phyloP scores from a whole-genome alignment of 2,329 filamentous ascomycete species.

The Ophiocordyceps polyrhachis-furcata region DNA sequence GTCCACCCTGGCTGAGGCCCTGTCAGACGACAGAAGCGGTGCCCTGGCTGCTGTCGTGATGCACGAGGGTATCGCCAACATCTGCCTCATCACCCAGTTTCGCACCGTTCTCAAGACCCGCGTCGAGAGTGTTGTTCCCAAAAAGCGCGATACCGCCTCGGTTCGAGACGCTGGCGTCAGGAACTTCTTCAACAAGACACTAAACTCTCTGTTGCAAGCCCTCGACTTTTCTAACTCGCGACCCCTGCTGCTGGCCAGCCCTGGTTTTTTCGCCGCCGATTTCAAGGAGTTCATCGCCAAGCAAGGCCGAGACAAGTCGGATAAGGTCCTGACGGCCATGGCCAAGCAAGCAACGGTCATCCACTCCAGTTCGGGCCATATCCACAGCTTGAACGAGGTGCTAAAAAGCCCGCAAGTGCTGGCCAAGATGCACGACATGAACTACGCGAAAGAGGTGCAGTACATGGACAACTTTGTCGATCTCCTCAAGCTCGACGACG shows the following conservation, averaged over 20 bases:
- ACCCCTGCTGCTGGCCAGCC: constrained; percentile 70
- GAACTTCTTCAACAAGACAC: constrained; percentile 56
- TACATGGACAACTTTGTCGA: constrained; percentile 73
- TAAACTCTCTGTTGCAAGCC: constrained; percentile 57
- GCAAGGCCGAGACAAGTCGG: constrained; percentile 34
- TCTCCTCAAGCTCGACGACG: constrained; percentile 65
- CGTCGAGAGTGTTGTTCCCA: constrained; percentile 46
- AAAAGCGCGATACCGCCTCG: constrained; percentile 44
- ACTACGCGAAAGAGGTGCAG: constrained; percentile 67
- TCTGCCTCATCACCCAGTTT: constrained; percentile 65
- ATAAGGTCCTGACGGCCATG: constrained; percentile 50
- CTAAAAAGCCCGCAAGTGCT: constrained; percentile 65
- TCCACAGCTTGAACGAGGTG: constrained; percentile 77
- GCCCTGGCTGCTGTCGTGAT: constrained; percentile 83
- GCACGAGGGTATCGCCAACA: constrained; percentile 72
- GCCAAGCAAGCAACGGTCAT: constrained; percentile 51
- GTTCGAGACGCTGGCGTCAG: constrained; percentile 54
- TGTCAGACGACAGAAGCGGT: constrained; percentile 61
- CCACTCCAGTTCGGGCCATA: constrained; percentile 67
- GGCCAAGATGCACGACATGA: constrained; percentile 63
- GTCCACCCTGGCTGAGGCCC: constrained; percentile 58
- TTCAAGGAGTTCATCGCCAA: constrained; percentile 60
- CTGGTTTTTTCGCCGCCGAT: constrained; percentile 67
- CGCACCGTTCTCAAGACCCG: constrained; percentile 50
- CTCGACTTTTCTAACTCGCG: constrained; percentile 54